Percentiles rank a stretch among this genome's conserved stretches.
These are phyloP conservation scores for Arachis monticola DNA, from an alignment of 331 rosid species.

Conservation along the genomic window DNA sequence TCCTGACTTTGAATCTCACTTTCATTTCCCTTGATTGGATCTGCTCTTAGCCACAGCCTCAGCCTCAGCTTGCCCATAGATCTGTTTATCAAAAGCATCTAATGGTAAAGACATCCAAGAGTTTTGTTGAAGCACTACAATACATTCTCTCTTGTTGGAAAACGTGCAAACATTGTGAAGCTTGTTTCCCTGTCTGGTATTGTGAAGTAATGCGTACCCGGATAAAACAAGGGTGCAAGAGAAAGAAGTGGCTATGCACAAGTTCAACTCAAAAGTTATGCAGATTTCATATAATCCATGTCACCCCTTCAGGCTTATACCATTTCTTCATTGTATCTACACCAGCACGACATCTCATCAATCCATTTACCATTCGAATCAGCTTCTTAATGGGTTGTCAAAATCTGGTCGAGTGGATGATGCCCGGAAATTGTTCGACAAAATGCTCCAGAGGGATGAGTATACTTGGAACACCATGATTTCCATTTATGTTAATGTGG, in stretches of 20 bases:
- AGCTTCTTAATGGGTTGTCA: constrained; percentile 50
- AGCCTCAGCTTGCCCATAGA: no score
- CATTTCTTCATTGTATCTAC: constrained; percentile 23
- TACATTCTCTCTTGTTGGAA: neutral
- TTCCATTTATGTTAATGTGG: constrained; percentile 61
- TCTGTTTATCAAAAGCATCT: no score
- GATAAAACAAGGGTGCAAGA: constrained; percentile 18
- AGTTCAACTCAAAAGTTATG: constrained; percentile 35
- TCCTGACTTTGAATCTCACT: no score
- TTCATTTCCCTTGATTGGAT: no score
- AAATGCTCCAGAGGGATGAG: constrained; percentile 65
- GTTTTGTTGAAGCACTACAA: no score
- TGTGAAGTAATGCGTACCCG: neutral
- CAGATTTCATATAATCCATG: constrained; percentile 26
- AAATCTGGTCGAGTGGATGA: constrained; percentile 58
- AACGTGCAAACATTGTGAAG: neutral
- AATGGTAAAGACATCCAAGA: no score
- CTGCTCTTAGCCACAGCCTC: no score
- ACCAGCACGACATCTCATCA: constrained; percentile 27
- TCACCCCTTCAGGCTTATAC: constrained; percentile 31
- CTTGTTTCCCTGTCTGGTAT: neutral
- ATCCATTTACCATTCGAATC: constrained; percentile 48
- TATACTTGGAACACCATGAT: constrained; percentile 78
- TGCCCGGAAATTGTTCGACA: constrained; percentile 70
- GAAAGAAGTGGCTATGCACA: constrained; percentile 40